Conservation (phyloP, 257 asterid species). For the Solanum tarapatanum region DNA sequence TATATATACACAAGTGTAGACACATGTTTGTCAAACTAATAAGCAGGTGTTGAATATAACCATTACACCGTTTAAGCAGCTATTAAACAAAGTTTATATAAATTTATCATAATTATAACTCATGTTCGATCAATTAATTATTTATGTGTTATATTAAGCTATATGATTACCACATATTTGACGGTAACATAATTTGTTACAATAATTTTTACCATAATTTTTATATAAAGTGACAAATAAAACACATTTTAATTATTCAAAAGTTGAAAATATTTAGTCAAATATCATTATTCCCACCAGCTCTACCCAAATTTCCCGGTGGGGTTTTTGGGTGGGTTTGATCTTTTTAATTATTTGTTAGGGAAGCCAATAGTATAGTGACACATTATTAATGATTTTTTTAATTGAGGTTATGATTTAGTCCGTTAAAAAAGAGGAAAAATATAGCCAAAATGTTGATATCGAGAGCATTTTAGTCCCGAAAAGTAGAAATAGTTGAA, state of each 20-base stretch:
- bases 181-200: background rate
- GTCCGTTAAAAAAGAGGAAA: too few relatives aligned
- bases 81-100: background rate
- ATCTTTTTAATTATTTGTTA: too few relatives aligned
- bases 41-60: background rate
- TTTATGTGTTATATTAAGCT: background rate
- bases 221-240: background rate
- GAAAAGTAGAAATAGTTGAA: too few relatives aligned
- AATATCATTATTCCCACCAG: background rate
- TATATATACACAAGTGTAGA: background rate
- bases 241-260: background rate
- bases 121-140: background rate
- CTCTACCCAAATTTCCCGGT: too few relatives aligned
- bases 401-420: too few relatives aligned
- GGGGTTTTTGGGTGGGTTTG: too few relatives aligned
- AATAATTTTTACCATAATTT: background rate
- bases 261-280: background rate
- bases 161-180: background rate
- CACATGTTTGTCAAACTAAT: background rate
- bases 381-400: too few relatives aligned
- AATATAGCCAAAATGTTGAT: too few relatives aligned
- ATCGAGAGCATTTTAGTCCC: too few relatives aligned
- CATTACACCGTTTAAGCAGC: background rate
- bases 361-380: too few relatives aligned
- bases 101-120: background rate